Base-by-base conservation (phyloP, 257 asterid genomes). In the Asclepias syriaca region DNA sequence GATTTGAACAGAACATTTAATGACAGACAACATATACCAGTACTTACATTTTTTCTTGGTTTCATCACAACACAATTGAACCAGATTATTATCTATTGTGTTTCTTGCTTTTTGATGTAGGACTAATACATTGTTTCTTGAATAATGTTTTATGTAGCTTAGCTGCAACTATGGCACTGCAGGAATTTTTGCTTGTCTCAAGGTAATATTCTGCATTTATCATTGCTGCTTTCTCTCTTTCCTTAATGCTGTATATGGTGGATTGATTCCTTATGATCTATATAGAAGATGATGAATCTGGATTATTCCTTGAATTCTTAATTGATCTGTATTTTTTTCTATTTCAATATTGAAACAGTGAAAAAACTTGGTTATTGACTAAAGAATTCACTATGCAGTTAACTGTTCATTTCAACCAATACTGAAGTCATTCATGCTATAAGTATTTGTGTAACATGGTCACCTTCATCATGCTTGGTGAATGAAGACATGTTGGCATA, bases 171-270 rank as follows among this genome's bases (percentile, higher is more conserved):
- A 69, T 58, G 84, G 84, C 76, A 80, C 73, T 19, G 78, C 81
- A 13, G 84, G 84, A 34, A 80, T 80, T 54, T 77, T 77, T 19
- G 79, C 84, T 69, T 77, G 81, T 65, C 79, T 80, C 59, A 80
- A 80, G 84, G 84, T 80, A 77, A 75, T 57, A 29, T 72, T 49
- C 65, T 37, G 12, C 59, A 57, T 43, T 43, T 8, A 22, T 63
- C 37, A 22, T 49, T 12, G 24, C 53, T 72, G 8, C 49, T 45
- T 61, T 63, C 8, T 11, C 24, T 32, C 61, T 32, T 2, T 48
- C 46, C 54, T 6, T 16, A 12, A 14, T 10, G 22, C 21, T 21
- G 45, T 67, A 4, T 21, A 46, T 24, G 72, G 11, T 18, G 68
- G 12, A 37, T 64, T 34, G 11, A 8, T 64, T 34, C 50, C 29